A percentile compares a stretch with the other conserved stretches of the same genome.
phyloP scores from a whole-genome alignment of 208 protist species.

The Trypanosomatidae sp. region DNA sequence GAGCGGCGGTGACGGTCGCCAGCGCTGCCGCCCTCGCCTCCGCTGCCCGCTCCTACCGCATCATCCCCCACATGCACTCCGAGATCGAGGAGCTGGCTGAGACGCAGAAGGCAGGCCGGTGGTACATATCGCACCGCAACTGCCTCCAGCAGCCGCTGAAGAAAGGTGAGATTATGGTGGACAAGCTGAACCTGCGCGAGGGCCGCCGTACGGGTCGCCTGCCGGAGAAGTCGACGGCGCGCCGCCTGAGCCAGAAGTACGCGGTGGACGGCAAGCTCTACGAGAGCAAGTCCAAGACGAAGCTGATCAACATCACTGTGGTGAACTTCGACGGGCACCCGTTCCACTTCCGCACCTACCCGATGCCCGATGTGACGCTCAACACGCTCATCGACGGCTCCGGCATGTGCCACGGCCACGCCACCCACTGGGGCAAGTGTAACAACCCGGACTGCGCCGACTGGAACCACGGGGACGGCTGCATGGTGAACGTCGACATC shows the following conservation, averaged over 20 bases:
- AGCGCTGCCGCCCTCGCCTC: slow-evolving; percentile 2
- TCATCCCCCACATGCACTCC: slow-evolving; percentile 82
- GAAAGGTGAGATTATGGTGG: slow-evolving; percentile 85
- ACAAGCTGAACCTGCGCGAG: slow-evolving; percentile 89
- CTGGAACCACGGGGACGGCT: slow-evolving; percentile 90
- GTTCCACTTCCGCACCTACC: slow-evolving; percentile 85
- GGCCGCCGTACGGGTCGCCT: slow-evolving; percentile 69
- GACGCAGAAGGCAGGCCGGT: slow-evolving; percentile 88
- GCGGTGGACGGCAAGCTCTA: slow-evolving; percentile 76
- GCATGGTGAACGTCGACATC: slow-evolving; percentile 91
- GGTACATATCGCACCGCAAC: slow-evolving; percentile 83
- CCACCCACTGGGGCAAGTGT: slow-evolving; percentile 83
- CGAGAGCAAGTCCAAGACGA: slow-evolving; percentile 75
- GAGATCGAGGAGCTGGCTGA: slow-evolving; percentile 90
- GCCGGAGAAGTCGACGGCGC: slow-evolving; percentile 86
- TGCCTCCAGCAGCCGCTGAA: slow-evolving; percentile 86
- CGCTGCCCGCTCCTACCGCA: slow-evolving; percentile 56
- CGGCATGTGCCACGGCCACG: slow-evolving; percentile 87
- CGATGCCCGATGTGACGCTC: slow-evolving; percentile 91
- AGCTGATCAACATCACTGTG: slow-evolving; percentile 88
- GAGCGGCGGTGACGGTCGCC: neutral
- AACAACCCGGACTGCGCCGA: slow-evolving; percentile 90
- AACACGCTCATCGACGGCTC: slow-evolving; percentile 91
- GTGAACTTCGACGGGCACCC: slow-evolving; percentile 88
- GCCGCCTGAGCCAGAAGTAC: slow-evolving; percentile 81